Evolutionary conservation across 495 filamentous ascomycete species (phyloP).

Genomic region (Copromyces sp.): DNA sequence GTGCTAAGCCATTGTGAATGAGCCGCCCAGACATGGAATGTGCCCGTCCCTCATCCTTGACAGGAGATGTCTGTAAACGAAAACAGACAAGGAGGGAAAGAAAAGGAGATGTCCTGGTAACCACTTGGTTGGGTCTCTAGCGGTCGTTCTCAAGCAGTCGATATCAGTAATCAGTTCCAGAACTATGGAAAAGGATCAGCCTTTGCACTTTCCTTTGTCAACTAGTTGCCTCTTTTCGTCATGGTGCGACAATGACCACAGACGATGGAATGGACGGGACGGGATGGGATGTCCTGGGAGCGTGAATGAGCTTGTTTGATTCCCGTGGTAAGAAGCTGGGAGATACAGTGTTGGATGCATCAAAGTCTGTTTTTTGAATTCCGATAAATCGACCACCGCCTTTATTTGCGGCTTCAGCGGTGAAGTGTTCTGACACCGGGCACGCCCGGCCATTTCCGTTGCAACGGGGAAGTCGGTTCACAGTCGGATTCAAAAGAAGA

Average conservation of each 20-base stretch:
- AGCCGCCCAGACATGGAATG: neutral
- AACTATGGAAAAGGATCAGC: neutral
- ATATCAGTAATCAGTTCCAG: neutral
- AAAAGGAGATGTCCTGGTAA: neutral
- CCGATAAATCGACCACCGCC: neutral
- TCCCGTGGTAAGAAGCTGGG: neutral
- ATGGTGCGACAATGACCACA: neutral
- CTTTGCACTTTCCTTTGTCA: neutral
- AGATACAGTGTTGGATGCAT: neutral
- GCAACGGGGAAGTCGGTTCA: neutral
- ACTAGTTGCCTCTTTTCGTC: neutral
- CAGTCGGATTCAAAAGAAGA: neutral
- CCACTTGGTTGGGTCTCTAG: neutral
- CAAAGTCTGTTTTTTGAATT: neutral
- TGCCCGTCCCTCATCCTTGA: neutral
- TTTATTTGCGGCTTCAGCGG: neutral
- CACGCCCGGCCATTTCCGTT: neutral
- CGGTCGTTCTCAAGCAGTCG: neutral
- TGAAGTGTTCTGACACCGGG: neutral
- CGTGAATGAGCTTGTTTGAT: neutral
- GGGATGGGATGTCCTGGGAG: neutral
- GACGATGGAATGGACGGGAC: neutral
- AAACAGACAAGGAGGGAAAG: neutral
- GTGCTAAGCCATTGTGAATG: neutral
- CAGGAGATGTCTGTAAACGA: neutral